phyloP scores from a whole-genome alignment of 2,329 filamentous ascomycete genomes.

The Botrytis elliptica region DNA sequence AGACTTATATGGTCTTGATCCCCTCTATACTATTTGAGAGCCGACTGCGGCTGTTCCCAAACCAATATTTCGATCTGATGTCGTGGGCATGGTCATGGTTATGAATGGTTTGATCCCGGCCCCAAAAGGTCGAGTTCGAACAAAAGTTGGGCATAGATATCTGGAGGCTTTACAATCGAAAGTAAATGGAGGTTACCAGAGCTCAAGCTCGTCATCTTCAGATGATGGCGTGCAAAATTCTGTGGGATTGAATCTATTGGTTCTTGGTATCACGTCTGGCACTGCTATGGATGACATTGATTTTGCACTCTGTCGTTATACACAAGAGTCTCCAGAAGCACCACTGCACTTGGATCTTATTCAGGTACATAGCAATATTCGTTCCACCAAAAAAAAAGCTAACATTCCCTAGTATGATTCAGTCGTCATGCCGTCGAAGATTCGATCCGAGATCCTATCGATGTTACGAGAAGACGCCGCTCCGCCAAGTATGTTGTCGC shows the following conservation, averaged over 20 bases:
- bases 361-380: conserved; percentile 29
- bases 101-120: conserved; percentile 29
- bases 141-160: conserved; percentile 37
- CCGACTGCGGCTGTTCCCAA: conserved; percentile 16
- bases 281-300: conserved; percentile 40
- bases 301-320: conserved; percentile 39
- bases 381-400: neutral
- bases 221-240: conserved; percentile 26
- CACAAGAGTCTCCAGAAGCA: conserved; percentile 38
- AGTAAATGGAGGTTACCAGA: conserved; percentile 31
- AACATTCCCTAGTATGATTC: conserved; percentile 36
- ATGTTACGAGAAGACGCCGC: conserved; percentile 39
- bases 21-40: neutral
- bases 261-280: conserved; percentile 38
- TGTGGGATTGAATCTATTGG: conserved; percentile 34
- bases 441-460: conserved; percentile 37
- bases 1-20: neutral
- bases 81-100: conserved; percentile 24
- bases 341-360: conserved; percentile 36
- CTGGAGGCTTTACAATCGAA: conserved; percentile 37
- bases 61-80: conserved; percentile 22
- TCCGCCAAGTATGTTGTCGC: conserved; percentile 39
- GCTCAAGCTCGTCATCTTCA: conserved; percentile 32
- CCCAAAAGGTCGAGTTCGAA: conserved; percentile 36
- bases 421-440: conserved; percentile 39